Percentiles rank a stretch among this genome's conserved stretches.
phyloP scores from a whole-genome alignment of 129 eudicot genomes.

The Helianthus annuus region DNA sequence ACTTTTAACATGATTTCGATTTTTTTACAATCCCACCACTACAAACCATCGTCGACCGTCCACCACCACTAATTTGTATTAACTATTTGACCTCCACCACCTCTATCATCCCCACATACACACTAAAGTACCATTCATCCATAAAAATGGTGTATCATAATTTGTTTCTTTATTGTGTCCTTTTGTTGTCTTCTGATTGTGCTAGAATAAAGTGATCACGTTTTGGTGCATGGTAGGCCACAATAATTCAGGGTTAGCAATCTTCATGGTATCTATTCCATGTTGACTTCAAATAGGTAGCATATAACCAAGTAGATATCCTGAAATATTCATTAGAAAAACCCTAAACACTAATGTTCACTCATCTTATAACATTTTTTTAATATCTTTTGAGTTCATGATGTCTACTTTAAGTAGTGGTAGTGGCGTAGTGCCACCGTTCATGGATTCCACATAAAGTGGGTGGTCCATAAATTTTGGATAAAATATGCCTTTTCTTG shows the following conservation, averaged over 20 bases:
- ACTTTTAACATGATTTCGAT: background rate
- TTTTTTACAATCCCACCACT: background rate
- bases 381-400: background rate
- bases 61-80: background rate
- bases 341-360: background rate
- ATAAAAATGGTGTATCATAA: background rate
- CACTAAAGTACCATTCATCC: constrained; percentile 21
- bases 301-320: background rate
- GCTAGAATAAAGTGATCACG: constrained; percentile 28
- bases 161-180: background rate
- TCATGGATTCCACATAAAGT: constrained; percentile 30
- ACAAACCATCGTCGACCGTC: background rate
- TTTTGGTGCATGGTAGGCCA: constrained; percentile 20
- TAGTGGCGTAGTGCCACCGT: constrained; percentile 8
- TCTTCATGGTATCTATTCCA: constrained; percentile 29
- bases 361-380: background rate
- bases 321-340: background rate
- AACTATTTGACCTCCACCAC: constrained; percentile 20
- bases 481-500: background rate
- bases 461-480: constrained; percentile 31
- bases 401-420: constrained; percentile 24
- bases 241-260: constrained; percentile 11
- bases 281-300: constrained; percentile 23
- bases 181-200: constrained; percentile 31
- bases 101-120: constrained; percentile 25